A percentile compares a stretch with the other conserved stretches of the same genome.
Evolutionary conservation across 257 asterid species (phyloP).

Genomic region (Solanum pinnatisectum): DNA sequence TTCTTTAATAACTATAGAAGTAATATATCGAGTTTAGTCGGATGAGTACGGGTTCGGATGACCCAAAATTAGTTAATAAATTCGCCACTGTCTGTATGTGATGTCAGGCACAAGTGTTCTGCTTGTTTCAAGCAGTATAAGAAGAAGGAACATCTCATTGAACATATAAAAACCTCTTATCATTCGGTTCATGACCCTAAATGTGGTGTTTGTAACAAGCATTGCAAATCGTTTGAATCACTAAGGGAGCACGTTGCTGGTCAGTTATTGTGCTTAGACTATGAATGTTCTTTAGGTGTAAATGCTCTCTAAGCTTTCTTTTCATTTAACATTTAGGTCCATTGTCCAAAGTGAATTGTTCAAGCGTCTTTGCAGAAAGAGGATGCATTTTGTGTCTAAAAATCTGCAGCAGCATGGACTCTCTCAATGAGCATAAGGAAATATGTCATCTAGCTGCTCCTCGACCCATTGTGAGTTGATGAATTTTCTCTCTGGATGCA

Average conservation of each 20-base stretch:
- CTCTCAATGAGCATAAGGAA: conserved; percentile 24
- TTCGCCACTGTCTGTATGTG: background rate
- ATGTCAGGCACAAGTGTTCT: conserved; percentile 42
- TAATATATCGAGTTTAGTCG: too few species aligned
- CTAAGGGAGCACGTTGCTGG: conserved; percentile 43
- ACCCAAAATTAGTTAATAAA: too few species aligned
- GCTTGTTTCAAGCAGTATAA: conserved; percentile 58
- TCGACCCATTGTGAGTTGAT: conserved; percentile 24
- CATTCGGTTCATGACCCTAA: conserved; percentile 51
- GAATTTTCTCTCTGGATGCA: background rate
- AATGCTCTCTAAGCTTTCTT: background rate
- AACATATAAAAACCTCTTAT: conserved; percentile 30
- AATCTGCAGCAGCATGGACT: conserved; percentile 16
- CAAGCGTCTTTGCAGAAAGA: conserved; percentile 30
- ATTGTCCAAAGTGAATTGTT: conserved; percentile 32
- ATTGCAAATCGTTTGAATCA: conserved; percentile 44
- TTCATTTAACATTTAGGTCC: conserved; percentile 19
- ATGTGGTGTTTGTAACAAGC: conserved; percentile 42
- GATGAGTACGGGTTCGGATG: too few species aligned
- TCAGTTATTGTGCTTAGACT: conserved; percentile 1
- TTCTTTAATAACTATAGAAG: too few species aligned
- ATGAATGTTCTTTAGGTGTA: background rate
- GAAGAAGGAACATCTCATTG: conserved; percentile 47
- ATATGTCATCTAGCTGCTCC: conserved; percentile 33
- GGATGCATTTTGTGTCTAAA: conserved; percentile 40